These are phyloP conservation scores for Fraxinus sp. DNA, from an alignment of 305 asterid species.

Conservation along the genomic window DNA sequence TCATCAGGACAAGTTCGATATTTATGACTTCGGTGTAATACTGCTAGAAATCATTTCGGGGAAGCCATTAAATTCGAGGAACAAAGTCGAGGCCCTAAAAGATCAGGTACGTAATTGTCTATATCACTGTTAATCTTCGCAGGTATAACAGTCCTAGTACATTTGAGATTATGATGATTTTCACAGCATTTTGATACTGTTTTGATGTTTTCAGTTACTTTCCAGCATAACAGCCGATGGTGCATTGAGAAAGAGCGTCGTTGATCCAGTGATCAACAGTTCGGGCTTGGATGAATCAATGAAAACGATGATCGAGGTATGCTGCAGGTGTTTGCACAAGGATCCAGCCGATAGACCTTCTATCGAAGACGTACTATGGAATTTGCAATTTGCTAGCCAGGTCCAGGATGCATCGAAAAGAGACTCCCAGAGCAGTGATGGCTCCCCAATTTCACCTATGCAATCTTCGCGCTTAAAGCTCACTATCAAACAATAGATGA, in stretches of 20 bases:
- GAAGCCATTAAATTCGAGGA: slow-evolving; percentile 47
- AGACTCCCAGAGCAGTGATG: slow-evolving; percentile 67
- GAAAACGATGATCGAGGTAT: slow-evolving; percentile 65
- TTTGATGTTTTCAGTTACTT: slow-evolving; percentile 56
- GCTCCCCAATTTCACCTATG: slow-evolving; percentile 69
- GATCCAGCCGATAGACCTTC: slow-evolving; percentile 78
- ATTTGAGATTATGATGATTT: neutral
- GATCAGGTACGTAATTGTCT: slow-evolving; percentile 47
- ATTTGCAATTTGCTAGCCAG: slow-evolving; percentile 91
- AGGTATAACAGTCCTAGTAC: neutral
- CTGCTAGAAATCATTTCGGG: slow-evolving; percentile 71
- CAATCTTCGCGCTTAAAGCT: slow-evolving; percentile 31
- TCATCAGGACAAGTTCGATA: slow-evolving; percentile 66
- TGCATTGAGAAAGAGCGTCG: slow-evolving; percentile 47
- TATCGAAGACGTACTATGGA: slow-evolving; percentile 85
- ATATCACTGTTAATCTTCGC: neutral
- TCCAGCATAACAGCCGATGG: slow-evolving; percentile 49
- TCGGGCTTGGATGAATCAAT: slow-evolving; percentile 68
- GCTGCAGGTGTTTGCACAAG: slow-evolving; percentile 69
- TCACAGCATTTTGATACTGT: neutral
- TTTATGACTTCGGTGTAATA: slow-evolving; percentile 74
- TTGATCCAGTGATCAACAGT: slow-evolving; percentile 50
- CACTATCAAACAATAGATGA: slow-evolving; percentile 26
- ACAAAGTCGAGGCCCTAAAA: slow-evolving; percentile 46
- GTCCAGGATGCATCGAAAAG: slow-evolving; percentile 67